These are phyloP conservation scores for Schizophyllum commune DNA, from an alignment of 1,284 basidiomycete species.

Conservation along the genomic window DNA sequence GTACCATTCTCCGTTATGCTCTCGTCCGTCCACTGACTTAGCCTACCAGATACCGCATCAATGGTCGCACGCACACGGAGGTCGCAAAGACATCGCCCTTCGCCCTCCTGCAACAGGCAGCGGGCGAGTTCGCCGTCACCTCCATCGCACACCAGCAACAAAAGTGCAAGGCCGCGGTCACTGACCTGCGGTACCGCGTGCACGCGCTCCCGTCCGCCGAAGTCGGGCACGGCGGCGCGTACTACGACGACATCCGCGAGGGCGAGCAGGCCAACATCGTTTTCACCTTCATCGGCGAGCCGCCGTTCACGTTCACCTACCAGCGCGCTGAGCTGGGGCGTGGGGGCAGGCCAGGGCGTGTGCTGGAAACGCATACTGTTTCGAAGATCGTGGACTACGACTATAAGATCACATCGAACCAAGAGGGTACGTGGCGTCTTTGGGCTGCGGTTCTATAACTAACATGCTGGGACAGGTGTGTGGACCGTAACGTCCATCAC, in stretches of 20 bases:
- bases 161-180: conserved; percentile 76
- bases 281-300: conserved; percentile 83
- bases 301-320: conserved; percentile 94
- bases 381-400: conserved; percentile 70
- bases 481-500: conserved; percentile 91
- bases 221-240: conserved; percentile 77
- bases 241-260: conserved; percentile 35
- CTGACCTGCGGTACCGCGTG: conserved; percentile 71
- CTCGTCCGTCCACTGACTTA: not conserved
- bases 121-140: conserved; percentile 77
- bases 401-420: conserved; percentile 83
- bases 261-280: conserved; percentile 90
- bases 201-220: conserved; percentile 84
- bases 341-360: conserved; percentile 57
- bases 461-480: conserved; percentile 47
- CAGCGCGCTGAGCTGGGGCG: conserved; percentile 72
- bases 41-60: conserved; percentile 65
- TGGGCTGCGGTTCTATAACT: not conserved
- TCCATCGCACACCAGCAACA: conserved; percentile 89
- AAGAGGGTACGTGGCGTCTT: conserved; percentile 58
- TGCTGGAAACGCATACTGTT: conserved; percentile 84
- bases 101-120: conserved; percentile 71
- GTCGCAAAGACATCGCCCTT: conserved; percentile 78
- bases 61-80: conserved; percentile 68
- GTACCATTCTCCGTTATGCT: conserved; percentile 17